Evolutionary conservation across 495 filamentous ascomycete species (phyloP), one percentile per base, ranked within the genome.

Genomic region (Jackrogersella minutella): DNA sequence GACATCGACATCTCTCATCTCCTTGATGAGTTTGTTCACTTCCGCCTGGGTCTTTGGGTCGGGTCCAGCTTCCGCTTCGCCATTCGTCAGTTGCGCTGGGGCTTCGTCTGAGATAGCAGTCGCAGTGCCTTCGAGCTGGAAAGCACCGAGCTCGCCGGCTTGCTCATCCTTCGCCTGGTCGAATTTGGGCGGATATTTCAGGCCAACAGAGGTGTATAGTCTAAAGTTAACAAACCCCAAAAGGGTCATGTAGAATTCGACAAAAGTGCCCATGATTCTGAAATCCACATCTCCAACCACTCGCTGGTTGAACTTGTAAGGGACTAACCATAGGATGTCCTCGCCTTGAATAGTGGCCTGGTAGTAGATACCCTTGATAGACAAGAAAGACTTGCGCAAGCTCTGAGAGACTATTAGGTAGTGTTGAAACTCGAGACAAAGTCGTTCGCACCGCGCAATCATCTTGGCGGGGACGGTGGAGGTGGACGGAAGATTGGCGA

Each of bases 351-450:
- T 94, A 44, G 91, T 98, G 6, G 93, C 96, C 81, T 99, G 96
- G 79, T 98, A 99, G 80, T 99, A 99, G 71, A 99, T 97, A 73
- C 95, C 95, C 82, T 98, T 99, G 78, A 99, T 98, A 1, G 92
- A 97, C 51, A 99, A 82, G 80, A 99, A 99, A 5, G 92, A 96
- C 79, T 96, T 97, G 70, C 92, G 90, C 56, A 99, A 82, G 47
- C 90, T 91, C 78, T 96, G 88, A 17, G 93, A 91, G 41, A 86
- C 84, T 74, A 99, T 99, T 55, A 99, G 84, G 79, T 97, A 98
- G 82, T 98, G 96, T 76, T 97, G 87, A 81, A 97, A 99, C 79
- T 99, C 95, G 71, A 91, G 88, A 74, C 89, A 92, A 19, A 99
- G 81, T 26, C 91, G 85, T 78, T 98, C 92, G 82, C 95, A 99